Base-by-base conservation (phyloP, 192 early-diverging fungal genomes). In the Pilobolus umbonatus region DNA sequence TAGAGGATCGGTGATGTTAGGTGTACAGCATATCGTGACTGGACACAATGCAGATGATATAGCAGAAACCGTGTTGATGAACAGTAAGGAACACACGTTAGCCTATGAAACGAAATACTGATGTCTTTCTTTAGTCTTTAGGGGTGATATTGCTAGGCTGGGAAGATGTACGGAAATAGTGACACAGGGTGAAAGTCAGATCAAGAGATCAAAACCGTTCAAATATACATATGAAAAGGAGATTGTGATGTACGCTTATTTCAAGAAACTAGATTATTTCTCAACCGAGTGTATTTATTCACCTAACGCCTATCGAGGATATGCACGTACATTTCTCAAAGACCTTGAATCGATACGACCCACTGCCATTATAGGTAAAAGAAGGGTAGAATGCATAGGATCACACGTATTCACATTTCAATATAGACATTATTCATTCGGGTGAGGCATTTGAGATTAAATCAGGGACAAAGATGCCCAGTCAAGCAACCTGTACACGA, bases 141-240 rank as follows among this genome's bases (percentile, higher is more conserved):
- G 96, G 35, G 96, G 96, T 43, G 96, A 98, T 69, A 69, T 95
- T 31, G 86, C 95, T 9, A 84, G 96, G 12, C 75, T 98, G 22
- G 82, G 85, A 45, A 76, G 96, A 26, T 98, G 96, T 76, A 98
- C 96, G 0, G 86, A 88, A 26, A 98, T 98, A 55, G 74, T 80
- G 6, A 97, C 93, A 15, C 77, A 79, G 10, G 89, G 85, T 28
- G 89, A 92, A 36, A 81, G 77, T 40, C 81, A 81, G 31, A 88
- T 93, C 40, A 77, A 81, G 38, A 78, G 96, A 40, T 95, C 93
- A 10, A 98, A 98, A 76, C 96, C 96, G 0, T 96, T 98, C 77
- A 98, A 96, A 66, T 96, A 97, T 70, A 95, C 94, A 0, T 98
- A 98, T 58, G 96, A 98, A 72, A 98, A 98, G 74, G 96, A 98